These are phyloP conservation scores for Lachnellula cervina DNA, from an alignment of 2,329 filamentous ascomycete genomes.

Conservation along the genomic window DNA sequence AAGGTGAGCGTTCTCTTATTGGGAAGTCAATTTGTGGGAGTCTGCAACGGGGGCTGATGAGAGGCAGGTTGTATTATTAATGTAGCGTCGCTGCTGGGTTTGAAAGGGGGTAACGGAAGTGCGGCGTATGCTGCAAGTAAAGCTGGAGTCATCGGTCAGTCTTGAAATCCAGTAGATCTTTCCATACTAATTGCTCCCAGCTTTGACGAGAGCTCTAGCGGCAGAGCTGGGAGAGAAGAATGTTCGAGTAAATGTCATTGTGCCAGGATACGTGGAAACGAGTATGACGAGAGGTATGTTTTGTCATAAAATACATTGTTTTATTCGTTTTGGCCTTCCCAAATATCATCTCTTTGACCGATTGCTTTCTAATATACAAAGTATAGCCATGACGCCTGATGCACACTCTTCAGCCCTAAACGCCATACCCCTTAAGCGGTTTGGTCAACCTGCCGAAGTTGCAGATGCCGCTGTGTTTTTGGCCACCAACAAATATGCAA, in stretches of 20 bases:
- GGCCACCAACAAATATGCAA: constrained; percentile 72
- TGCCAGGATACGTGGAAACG: constrained; percentile 79
- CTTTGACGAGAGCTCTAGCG: constrained; percentile 63
- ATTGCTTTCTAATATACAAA: constrained; percentile 31
- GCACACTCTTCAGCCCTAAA: constrained; percentile 33
- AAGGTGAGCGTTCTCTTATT: constrained; percentile 17
- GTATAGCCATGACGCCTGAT: constrained; percentile 40
- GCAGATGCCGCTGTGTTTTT: constrained; percentile 80
- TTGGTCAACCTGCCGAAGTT: constrained; percentile 66
- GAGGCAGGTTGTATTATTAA: constrained; percentile 68
- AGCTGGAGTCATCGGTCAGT: constrained; percentile 66
- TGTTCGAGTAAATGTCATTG: constrained; percentile 73
- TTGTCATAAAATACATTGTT: background rate
- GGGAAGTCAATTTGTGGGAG: background rate
- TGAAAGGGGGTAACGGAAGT: constrained; percentile 64
- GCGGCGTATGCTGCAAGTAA: constrained; percentile 75
- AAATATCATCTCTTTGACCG: constrained; percentile 21
- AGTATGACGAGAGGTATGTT: constrained; percentile 67
- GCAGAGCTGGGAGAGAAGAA: constrained; percentile 54
- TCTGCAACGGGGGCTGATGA: background rate
- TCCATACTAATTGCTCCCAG: constrained; percentile 35
- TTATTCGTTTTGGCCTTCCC: background rate
- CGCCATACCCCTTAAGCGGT: constrained; percentile 60
- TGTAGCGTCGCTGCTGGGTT: constrained; percentile 69
- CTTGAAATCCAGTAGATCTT: background rate